Conservation (phyloP, 2,329 filamentous ascomycete species). For the Aaosphaeria arxii region DNA sequence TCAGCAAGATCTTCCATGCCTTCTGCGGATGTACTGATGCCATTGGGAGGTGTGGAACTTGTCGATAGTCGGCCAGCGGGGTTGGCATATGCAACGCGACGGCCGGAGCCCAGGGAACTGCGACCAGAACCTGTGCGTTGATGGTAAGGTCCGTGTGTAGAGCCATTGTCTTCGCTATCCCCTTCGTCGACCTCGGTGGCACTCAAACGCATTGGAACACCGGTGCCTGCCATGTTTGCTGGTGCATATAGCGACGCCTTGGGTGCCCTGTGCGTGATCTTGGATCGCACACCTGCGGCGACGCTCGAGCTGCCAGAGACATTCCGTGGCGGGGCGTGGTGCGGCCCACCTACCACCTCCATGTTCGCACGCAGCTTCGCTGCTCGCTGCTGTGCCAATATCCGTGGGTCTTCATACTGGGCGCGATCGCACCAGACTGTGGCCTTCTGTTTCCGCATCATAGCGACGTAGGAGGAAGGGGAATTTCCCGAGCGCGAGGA, state of each 20-base stretch:
- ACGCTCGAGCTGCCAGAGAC: slow-evolving; percentile 38
- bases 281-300: slow-evolving; percentile 63
- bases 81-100: slow-evolving; percentile 36
- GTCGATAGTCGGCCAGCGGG: slow-evolving; percentile 48
- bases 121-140: slow-evolving; percentile 71
- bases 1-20: slow-evolving; percentile 38
- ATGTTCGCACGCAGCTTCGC: slow-evolving; percentile 83
- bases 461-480: slow-evolving; percentile 80
- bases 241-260: slow-evolving; percentile 76
- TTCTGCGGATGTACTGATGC: slow-evolving; percentile 41
- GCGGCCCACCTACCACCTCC: slow-evolving; percentile 68
- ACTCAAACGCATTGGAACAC: slow-evolving; percentile 86
- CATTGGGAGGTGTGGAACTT: slow-evolving; percentile 53
- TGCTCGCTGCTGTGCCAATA: slow-evolving; percentile 77
- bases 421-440: slow-evolving; percentile 97
- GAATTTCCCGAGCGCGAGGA: slow-evolving; percentile 70
- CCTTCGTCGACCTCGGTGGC: slow-evolving; percentile 94
- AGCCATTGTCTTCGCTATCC: slow-evolving; percentile 69
- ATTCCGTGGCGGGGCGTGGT: slow-evolving; percentile 34
- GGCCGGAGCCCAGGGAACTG: slow-evolving; percentile 56
- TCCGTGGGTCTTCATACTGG: slow-evolving; percentile 84
- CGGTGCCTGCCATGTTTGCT: slow-evolving; percentile 70
- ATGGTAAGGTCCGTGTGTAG: slow-evolving; percentile 50
- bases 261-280: slow-evolving; percentile 83
- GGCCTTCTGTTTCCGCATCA: slow-evolving; percentile 95